These are phyloP conservation scores for Vachellia collinsii DNA, from an alignment of 306 rosid genomes.

Conservation along the genomic window DNA sequence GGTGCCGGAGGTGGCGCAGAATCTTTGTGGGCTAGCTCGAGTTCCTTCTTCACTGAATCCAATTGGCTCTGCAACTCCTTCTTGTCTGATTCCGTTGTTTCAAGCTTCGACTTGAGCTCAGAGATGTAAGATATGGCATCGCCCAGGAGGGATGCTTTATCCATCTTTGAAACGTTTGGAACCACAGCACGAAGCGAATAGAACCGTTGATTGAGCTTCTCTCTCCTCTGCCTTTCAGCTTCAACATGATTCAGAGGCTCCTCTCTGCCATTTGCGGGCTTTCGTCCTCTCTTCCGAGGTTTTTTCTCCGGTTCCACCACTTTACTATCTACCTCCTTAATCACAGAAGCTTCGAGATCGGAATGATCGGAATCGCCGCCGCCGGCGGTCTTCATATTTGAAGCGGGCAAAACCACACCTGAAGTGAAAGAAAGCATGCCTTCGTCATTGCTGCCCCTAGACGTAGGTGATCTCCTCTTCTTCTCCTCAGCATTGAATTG, in stretches of 20 bases:
- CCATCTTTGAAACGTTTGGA: conserved; percentile 26
- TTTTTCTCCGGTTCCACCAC: conserved; percentile 82
- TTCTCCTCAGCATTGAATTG: conserved; percentile 46
- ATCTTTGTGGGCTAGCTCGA: conserved; percentile 26
- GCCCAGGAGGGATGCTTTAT: conserved; percentile 20
- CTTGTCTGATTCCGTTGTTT: conserved; percentile 4
- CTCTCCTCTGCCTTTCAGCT: conserved; percentile 21
- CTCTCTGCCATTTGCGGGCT: conserved; percentile 24
- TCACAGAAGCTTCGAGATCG: conserved; percentile 91
- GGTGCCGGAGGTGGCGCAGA: conserved; percentile 28
- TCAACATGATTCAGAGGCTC: conserved; percentile 22
- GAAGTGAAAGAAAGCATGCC: conserved; percentile 96
- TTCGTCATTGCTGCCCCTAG: conserved; percentile 78
- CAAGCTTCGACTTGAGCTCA: conserved; percentile 26
- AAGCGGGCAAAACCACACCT: conserved; percentile 64
- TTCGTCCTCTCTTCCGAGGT: conserved; percentile 80
- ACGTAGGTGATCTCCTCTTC: conserved; percentile 71
- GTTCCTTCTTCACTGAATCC: not conserved
- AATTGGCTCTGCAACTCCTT: conserved; percentile 14
- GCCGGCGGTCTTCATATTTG: conserved; percentile 52
- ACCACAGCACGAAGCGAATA: conserved; percentile 22
- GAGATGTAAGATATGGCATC: conserved; percentile 19
- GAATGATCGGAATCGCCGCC: conserved; percentile 65
- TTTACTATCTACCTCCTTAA: conserved; percentile 66
- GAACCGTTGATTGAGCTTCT: conserved; percentile 16